Evolutionary conservation across 148 eudicot species (phyloP), one percentile per base, ranked within the genome.

Genomic region (Pharnaceum exiguum): DNA sequence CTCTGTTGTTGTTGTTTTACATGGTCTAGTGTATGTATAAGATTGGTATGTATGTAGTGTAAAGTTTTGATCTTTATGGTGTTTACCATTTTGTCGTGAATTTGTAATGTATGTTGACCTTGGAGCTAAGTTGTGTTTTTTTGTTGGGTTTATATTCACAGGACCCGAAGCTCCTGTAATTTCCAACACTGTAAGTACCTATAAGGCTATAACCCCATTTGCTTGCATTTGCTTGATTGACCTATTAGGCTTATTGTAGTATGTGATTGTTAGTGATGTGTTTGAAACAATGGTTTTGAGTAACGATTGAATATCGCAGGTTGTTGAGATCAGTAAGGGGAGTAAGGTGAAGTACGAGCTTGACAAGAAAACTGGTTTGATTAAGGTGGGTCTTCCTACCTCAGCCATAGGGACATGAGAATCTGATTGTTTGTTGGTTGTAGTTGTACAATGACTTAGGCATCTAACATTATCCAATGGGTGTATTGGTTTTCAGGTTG

Each of bases 261-360:
- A 27, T 55, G 46, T 33, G 45, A 36, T 10, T 2, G 17, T 1
- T 1, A n/a, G 7, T 10, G 12, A 30, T 8, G 32, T 1, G 25
- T 27, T 5, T 43, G 3, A 13, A 52, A 21, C 24, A n/a, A 42
- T n/a, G n/a, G n/a, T n/a, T n/a, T n/a, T n/a, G n/a, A n/a, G 16
- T 33, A 51, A 26, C 5, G 22, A 1, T 16, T 15, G 24, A 56
- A 62, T 17, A 43, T 51, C 62, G 60, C 71, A 84, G 91, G 97
- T 90, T 59, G 76, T 90, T 61, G 97, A 87, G 60, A 90, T 90
- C 12, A 71, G 85, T 10, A 87, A 77, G 74, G 96, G 96, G 27
- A 90, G 96, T 59, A 90, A 90, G 76, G 97, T 87, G 30, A 90
- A 90, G 70, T 90, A 90, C 59, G 97, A 90, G 67, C 88, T 90